Evolutionary conservation across 352 stramenopile genomes (phyloP).

Genomic region (Phytophthora sp.): DNA sequence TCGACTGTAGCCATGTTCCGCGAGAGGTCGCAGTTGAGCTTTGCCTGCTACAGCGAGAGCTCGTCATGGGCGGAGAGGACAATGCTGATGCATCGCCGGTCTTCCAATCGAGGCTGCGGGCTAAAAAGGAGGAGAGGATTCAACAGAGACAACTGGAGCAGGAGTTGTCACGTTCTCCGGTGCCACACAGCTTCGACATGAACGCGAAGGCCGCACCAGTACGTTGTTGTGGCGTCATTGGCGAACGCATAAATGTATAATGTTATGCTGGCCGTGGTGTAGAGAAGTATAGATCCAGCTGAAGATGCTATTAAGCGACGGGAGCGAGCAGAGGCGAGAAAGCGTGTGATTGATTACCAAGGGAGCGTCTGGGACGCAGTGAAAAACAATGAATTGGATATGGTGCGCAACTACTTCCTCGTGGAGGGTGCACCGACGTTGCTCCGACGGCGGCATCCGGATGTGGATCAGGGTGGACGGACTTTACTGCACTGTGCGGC

Average conservation of each 20-base stretch:
- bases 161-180: background rate
- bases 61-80: conserved; percentile 7
- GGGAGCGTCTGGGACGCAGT: conserved; percentile 68
- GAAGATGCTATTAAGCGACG: conserved; percentile 43
- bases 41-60: background rate
- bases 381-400: conserved; percentile 42
- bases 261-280: background rate
- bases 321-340: conserved; percentile 59
- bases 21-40: conserved; percentile 6
- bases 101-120: conserved; percentile 61
- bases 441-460: conserved; percentile 47
- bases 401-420: conserved; percentile 67
- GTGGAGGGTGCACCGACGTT: conserved; percentile 60
- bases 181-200: conserved; percentile 6
- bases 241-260: too few species aligned
- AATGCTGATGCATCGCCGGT: conserved; percentile 3
- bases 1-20: conserved; percentile 12
- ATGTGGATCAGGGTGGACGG: conserved; percentile 53
- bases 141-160: conserved; percentile 29
- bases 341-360: conserved; percentile 57
- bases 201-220: conserved; percentile 7
- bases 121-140: conserved; percentile 64
- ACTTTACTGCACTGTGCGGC: conserved; percentile 70
- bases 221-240: too few species aligned
- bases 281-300: too few species aligned